Evolutionary conservation across 2,329 filamentous ascomycete species (phyloP).

Genomic region (Alternaria arborescens): DNA sequence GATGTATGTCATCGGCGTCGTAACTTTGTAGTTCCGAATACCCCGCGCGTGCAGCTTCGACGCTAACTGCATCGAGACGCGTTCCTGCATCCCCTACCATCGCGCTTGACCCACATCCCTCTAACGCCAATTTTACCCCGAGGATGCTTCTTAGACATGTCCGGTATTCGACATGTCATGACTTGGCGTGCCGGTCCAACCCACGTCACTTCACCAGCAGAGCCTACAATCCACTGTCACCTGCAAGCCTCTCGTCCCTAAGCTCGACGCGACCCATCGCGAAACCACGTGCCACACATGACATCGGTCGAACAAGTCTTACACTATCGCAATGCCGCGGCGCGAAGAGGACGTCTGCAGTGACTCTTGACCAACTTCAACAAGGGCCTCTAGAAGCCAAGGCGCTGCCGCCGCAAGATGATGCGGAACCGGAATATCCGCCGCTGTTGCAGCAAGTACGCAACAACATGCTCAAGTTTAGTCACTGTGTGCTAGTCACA

Average conservation of each 20-base stretch:
- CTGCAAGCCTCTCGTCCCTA: constrained; percentile 8
- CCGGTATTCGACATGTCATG: constrained; percentile 15
- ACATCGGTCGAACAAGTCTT: constrained; percentile 22
- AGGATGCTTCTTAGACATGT: constrained; percentile 31
- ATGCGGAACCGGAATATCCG: constrained; percentile 72
- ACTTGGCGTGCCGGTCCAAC: not conserved
- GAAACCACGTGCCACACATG: constrained; percentile 39
- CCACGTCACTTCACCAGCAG: not conserved
- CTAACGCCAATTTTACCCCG: constrained; percentile 3
- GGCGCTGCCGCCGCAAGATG: constrained; percentile 52
- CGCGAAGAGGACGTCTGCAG: constrained; percentile 52
- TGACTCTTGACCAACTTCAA: constrained; percentile 57
- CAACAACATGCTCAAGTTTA: constrained; percentile 89
- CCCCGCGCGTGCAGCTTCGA: constrained; percentile 28
- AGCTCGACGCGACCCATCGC: constrained; percentile 37
- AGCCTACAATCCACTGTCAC: not conserved
- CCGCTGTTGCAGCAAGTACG: constrained; percentile 88
- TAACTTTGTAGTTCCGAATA: constrained; percentile 24
- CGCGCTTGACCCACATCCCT: constrained; percentile 3
- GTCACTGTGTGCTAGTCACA: constrained; percentile 89
- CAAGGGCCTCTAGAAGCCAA: constrained; percentile 63
- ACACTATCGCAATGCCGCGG: constrained; percentile 40
- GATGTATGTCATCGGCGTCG: constrained; percentile 23
- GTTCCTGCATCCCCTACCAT: constrained; percentile 21
- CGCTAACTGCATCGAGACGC: constrained; percentile 34